Base-by-base conservation (phyloP, 75 land plant genomes). In the Isoetes taiwanensis region DNA sequence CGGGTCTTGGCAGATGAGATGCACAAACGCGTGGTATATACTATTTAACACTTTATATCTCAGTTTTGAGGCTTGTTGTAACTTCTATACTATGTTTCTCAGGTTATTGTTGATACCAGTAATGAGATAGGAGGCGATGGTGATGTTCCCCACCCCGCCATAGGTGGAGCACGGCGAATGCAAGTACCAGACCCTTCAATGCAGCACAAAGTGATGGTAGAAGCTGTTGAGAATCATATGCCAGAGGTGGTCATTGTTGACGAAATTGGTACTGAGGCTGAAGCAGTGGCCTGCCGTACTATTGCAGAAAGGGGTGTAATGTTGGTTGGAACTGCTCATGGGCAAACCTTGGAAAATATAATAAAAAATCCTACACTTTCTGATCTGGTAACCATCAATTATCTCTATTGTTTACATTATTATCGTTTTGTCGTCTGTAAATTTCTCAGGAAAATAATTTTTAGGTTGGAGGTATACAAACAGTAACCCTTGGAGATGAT, bases 111-210 rank as follows among this genome's bases (percentile, higher is more conserved):
- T 54, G 86, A 82, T 60, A 82, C 86, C 0, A 79, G 83, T 62
- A 82, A 82, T 64, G 86, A 82, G 57, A 79, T 82, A 39, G 86
- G 86, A 30, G 86, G 86, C 14, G 86, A 82, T 39, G 83, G 86
- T 12, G 78, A 79, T 65, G 59, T 82, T 52, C 83, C 86, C 1
- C 83, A 82, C 68, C 57, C 66, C 24, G 83, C 83, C 17, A 79
- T 82, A 32, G 86, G 86, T 41, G 61, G 75, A 42, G 86, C 86
- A 54, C 69, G 86, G 30, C 63, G 86, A 67, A 76, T 82, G 79
- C 86, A 82, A 63, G 86, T 82, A 3, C 79, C 83, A 27, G 64
- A 82, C 54, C 83, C 83, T 31, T 79, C 79, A 8, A 61, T 76
- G 76, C 79, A 82, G 56, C 82, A 82, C 54, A 73, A 63, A 56